Conservation (phyloP, 1,284 basidiomycete species). For the Apiotrichum montevideense region DNA sequence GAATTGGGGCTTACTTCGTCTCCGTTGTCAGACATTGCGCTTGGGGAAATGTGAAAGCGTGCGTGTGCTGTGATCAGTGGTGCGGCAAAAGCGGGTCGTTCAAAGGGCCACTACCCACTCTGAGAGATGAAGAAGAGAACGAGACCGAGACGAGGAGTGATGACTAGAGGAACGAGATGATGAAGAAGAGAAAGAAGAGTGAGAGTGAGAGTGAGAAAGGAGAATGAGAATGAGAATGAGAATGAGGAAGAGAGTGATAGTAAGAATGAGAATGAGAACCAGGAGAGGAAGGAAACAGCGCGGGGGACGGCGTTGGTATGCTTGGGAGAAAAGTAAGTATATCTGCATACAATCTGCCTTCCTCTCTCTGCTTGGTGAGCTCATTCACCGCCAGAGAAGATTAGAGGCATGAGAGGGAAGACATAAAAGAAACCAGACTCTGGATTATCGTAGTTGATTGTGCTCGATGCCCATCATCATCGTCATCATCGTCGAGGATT, state of each 20-base stretch:
- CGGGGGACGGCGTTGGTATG: too few relatives aligned
- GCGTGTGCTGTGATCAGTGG: not conserved
- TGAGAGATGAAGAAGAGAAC: not conserved
- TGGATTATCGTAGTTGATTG: too few relatives aligned
- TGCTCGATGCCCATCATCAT: too few relatives aligned
- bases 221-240: not conserved
- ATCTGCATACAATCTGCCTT: too few relatives aligned
- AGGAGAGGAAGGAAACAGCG: too few relatives aligned
- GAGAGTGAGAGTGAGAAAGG: not conserved
- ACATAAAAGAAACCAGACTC: too few relatives aligned
- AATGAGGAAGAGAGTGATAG: not conserved
- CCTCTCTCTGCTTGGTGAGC: too few relatives aligned
- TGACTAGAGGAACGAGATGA: not conserved
- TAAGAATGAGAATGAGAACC: too few relatives aligned
- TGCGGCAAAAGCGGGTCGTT: not conserved
- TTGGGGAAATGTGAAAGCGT: not conserved
- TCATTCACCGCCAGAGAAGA: too few relatives aligned
- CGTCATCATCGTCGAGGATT: too few relatives aligned
- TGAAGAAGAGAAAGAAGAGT: not conserved
- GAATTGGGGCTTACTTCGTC: constrained; percentile 22
- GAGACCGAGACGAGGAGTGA: not conserved
- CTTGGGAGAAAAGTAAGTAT: too few relatives aligned
- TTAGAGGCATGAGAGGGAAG: too few relatives aligned
- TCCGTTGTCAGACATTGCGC: constrained; percentile 31
- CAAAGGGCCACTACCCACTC: not conserved